Percentiles rank a stretch among this genome's conserved stretches.
These are phyloP conservation scores for Blastobotrys petasosporus DNA, from an alignment of 1,139 yeast genomes.

Conservation along the genomic window DNA sequence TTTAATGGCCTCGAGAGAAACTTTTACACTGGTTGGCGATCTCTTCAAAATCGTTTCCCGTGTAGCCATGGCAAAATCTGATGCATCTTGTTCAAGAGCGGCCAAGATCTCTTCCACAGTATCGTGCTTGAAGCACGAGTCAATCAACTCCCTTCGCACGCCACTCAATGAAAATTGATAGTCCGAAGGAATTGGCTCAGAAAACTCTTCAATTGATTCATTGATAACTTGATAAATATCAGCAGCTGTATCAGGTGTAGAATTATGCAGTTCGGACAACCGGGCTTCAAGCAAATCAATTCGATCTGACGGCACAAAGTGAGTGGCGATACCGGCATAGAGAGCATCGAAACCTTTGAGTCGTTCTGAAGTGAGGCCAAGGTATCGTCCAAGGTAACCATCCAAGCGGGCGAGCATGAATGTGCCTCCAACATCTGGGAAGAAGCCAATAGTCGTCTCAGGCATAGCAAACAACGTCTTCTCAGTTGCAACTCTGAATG, in stretches of 20 bases:
- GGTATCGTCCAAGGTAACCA: constrained; percentile 75
- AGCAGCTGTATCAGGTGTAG: constrained; percentile 25
- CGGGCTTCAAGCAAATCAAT: constrained; percentile 58
- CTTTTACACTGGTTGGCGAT: constrained; percentile 75
- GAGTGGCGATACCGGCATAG: constrained; percentile 83
- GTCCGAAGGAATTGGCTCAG: constrained; percentile 59
- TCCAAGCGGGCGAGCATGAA: constrained; percentile 81
- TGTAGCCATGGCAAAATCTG: constrained; percentile 62
- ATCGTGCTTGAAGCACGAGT: constrained; percentile 55
- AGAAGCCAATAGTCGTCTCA: constrained; percentile 93
- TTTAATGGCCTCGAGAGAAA: constrained; percentile 64
- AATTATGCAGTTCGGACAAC: constrained; percentile 44
- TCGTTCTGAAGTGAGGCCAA: constrained; percentile 81
- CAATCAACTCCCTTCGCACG: constrained; percentile 58
- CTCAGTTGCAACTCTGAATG: constrained; percentile 89
- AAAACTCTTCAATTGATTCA: constrained; percentile 69
- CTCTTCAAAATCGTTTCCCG: constrained; percentile 49
- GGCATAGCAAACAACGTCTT: constrained; percentile 94
- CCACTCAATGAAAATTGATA: constrained; percentile 55
- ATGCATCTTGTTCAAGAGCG: constrained; percentile 48
- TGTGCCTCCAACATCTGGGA: constrained; percentile 94
- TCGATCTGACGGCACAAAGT: constrained; percentile 66
- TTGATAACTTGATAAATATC: constrained; percentile 58
- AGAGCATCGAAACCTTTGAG: constrained; percentile 75
- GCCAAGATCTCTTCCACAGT: constrained; percentile 58